phyloP scores from a whole-genome alignment of 2,329 filamentous ascomycete genomes.

The Fusarium vanettenii region DNA sequence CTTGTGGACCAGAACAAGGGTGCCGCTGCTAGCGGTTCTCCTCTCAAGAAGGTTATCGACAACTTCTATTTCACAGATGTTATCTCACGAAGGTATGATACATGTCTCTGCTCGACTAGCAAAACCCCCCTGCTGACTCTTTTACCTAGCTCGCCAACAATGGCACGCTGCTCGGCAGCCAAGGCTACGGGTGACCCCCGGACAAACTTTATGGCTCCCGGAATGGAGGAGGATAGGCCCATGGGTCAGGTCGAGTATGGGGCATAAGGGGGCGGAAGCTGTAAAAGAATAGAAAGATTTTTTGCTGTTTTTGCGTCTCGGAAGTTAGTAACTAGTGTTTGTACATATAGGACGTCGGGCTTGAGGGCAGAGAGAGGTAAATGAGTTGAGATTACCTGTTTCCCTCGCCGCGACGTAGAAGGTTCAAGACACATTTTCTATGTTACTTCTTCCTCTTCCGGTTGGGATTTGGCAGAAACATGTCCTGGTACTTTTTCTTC shows the following conservation, averaged over 20 bases:
- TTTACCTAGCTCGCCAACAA: slow-evolving; percentile 85
- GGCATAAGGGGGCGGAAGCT: slow-evolving; percentile 53
- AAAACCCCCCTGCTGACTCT: slow-evolving; percentile 36
- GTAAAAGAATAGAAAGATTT: slow-evolving; percentile 53
- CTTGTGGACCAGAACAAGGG: slow-evolving; percentile 97
- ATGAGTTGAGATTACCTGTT: slow-evolving; percentile 46
- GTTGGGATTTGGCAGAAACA: slow-evolving; percentile 30
- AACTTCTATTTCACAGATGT: slow-evolving; percentile 99
- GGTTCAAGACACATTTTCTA: slow-evolving; percentile 4
- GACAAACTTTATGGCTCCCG: slow-evolving; percentile 83
- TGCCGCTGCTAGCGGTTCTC: slow-evolving; percentile 74
- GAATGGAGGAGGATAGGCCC: slow-evolving; percentile 71
- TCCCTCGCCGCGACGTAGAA: slow-evolving; percentile 36
- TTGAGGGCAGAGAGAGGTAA: slow-evolving; percentile 43
- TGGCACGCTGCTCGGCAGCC: slow-evolving; percentile 95
- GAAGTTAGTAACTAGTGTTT: slow-evolving; percentile 47
- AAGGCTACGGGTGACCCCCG: slow-evolving; percentile 85
- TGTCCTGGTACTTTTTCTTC: slow-evolving; percentile 14
- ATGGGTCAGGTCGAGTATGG: slow-evolving; percentile 72
- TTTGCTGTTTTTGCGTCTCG: slow-evolving; percentile 47
- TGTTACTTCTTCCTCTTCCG: slow-evolving; percentile 15
- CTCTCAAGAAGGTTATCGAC: slow-evolving; percentile 87
- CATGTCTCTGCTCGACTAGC: slow-evolving; percentile 11
- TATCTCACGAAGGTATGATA: slow-evolving; percentile 89
- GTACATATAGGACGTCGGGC: slow-evolving; percentile 54